Percentiles rank a stretch among this genome's conserved stretches.
phyloP scores from a whole-genome alignment of 371 early-diverging fungal species.

The Apophysomyces ossiformis region DNA sequence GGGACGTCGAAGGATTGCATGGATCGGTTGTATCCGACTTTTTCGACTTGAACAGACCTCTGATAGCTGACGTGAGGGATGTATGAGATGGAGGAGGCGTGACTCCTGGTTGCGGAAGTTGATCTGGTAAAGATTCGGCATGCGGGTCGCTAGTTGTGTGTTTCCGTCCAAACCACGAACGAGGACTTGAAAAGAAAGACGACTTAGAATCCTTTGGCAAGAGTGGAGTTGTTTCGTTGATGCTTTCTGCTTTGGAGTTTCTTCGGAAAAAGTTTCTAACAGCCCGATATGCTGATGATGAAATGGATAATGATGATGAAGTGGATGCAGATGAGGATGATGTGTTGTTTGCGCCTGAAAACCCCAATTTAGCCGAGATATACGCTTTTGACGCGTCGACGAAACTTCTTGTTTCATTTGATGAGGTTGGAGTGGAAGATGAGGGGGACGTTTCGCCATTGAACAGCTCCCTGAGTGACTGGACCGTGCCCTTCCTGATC shows the following conservation, averaged over 20 bases:
- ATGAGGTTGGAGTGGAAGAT: neutral
- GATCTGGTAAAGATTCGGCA: no score
- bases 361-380: slow-evolving; percentile 8
- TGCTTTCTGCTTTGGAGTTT: neutral
- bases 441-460: neutral
- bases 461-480: slow-evolving; percentile 41
- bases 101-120: neutral
- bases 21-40: slow-evolving; percentile 6
- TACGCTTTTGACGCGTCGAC: slow-evolving; percentile 15
- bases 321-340: slow-evolving; percentile 9
- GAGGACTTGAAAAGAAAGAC: neutral
- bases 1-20: neutral
- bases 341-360: slow-evolving; percentile 7
- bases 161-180: slow-evolving; percentile 6
- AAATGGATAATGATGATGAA: slow-evolving; percentile 13
- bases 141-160: neutral
- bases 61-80: slow-evolving; percentile 11
- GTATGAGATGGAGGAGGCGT: neutral
- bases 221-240: slow-evolving; percentile 1
- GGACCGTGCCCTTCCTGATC: slow-evolving; percentile 44
- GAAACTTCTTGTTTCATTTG: neutral
- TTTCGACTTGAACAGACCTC: neutral
- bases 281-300: slow-evolving; percentile 16
- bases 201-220: neutral
- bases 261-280: slow-evolving; percentile 7